phyloP scores from a whole-genome alignment of 2,329 filamentous ascomycete genomes.

The Sphaerulina vaccinii region DNA sequence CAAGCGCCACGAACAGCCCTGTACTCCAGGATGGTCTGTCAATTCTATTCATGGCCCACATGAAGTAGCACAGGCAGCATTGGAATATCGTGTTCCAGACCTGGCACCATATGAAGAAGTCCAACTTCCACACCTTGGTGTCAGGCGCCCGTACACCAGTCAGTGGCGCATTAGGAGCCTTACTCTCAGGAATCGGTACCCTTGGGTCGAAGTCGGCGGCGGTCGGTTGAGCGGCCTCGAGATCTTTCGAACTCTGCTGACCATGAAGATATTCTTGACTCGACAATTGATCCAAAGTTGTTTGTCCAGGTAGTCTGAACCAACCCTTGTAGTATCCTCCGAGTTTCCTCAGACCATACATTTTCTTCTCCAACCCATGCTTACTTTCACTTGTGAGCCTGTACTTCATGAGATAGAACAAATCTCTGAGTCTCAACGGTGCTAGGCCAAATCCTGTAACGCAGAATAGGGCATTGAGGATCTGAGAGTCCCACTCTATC shows the following conservation, averaged over 20 bases:
- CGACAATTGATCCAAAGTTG: conserved; percentile 50
- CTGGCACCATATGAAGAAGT: conserved; percentile 76
- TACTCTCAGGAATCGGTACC: conserved; percentile 63
- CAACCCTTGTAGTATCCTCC: conserved; percentile 73
- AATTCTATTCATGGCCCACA: conserved; percentile 63
- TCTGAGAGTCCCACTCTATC: conserved; percentile 83
- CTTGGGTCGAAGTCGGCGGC: conserved; percentile 42
- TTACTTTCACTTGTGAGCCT: conserved; percentile 44
- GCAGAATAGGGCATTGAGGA: conserved; percentile 81
- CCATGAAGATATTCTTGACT: conserved; percentile 5
- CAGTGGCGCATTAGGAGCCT: conserved; percentile 65
- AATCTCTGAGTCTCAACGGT: conserved; percentile 79
- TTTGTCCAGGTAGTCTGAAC: conserved; percentile 70
- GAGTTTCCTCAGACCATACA: conserved; percentile 62
- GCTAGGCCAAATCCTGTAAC: conserved; percentile 81
- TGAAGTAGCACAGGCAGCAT: conserved; percentile 63
- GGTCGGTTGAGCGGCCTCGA: neutral
- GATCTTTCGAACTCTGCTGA: neutral
- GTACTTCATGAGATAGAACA: conserved; percentile 70
- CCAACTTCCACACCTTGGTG: conserved; percentile 71
- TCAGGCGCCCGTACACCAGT: conserved; percentile 68
- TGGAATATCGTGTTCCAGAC: conserved; percentile 78
- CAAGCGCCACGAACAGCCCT: conserved; percentile 73
- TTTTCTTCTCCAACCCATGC: conserved; percentile 36
- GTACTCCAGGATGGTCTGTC: conserved; percentile 77